Evolutionary conservation across 129 eudicot genomes (phyloP), one percentile per base, ranked within the genome.

Genomic region (Logfia minima): DNA sequence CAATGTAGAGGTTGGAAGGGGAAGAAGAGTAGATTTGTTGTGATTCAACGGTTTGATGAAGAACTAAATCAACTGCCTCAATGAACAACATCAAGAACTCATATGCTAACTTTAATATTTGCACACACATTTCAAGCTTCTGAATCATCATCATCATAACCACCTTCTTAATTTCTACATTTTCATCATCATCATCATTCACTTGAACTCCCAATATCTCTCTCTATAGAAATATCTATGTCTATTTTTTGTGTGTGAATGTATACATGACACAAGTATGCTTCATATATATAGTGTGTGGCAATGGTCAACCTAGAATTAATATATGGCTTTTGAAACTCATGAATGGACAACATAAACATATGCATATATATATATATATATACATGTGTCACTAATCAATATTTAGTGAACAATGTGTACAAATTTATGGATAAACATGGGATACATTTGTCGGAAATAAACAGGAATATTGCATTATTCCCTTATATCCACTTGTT

Each of bases 61-160:
- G 39, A 21, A 85, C 83, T 19, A 70, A 71, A 7, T 77, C 76
- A 32, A 87, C 79, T 13, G 92, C 92, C 73, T 79, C 84, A 6
- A 85, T 69, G 28, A 84, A 67, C 6, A 69, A 84, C 26, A 81
- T 8, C 41, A 86, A 81, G 34, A 88, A 81, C 81, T 90, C 85
- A 34, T 84, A 53, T 3, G 77, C 88, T 56, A 86, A 67, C 56
- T 74, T 83, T 79, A 90, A 4, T 35, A 90, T 24, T 13, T 78
- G 82, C 21, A 88, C 62, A 66, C 89, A 88, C 70, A 88, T 78
- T 82, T 84, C 86, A 35, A 87, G 8, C 58, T 83, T 85, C 73
- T 74, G 78, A 34, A 84, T 78, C 75, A 80, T 84, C 82, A 80
- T 79, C 77, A 67, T 79, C 35, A 37, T 29, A 29, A 75, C 71